Base-by-base conservation (phyloP, 352 stramenopile species). In the Nothophytophthora sp. region DNA sequence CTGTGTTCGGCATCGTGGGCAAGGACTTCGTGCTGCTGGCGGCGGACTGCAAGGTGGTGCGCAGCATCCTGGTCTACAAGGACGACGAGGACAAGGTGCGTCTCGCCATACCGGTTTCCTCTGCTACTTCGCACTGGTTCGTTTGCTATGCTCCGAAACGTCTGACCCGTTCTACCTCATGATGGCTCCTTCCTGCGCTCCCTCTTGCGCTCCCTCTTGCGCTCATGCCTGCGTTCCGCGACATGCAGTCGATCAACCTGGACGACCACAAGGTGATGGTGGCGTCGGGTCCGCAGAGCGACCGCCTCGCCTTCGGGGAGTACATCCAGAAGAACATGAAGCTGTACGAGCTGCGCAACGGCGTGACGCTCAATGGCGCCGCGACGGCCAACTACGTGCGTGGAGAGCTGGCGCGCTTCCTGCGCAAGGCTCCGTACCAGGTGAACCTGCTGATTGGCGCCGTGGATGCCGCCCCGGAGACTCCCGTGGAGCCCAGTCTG, bases 61-160 rank as follows among this genome's bases (percentile, higher is more conserved):
- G 88, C 53, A 97, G 88, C 24, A 97, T 97, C 56, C 70, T 97
- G 41, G 88, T 97, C 39, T 97, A 96, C 79, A 95, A 97, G 59
- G 90, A 93, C 52, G 85, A 97, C 50, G 81, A 96, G 67, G 90
- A 97, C 63, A 97, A 97, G 76, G 90, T 97, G 57, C 60, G 54
- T 50, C 1, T 19, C 12, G 19, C 24, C 45, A 8, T 40, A n/a
- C 32, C 43, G 40, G n/a, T n/a, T n/a, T n/a, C n/a, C n/a, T n/a
- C n/a, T n/a, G n/a, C n/a, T n/a, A n/a, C n/a, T n/a, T n/a, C n/a
- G n/a, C n/a, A n/a, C n/a, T n/a, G n/a, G n/a, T n/a, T n/a, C n/a
- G n/a, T n/a, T n/a, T n/a, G n/a, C n/a, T n/a, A n/a, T n/a, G n/a
- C n/a, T n/a, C n/a, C n/a, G n/a, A n/a, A n/a, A n/a, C n/a, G n/a